These are phyloP conservation scores for Pleurotus djamor DNA, from an alignment of 768 basidiomycete genomes.

Conservation along the genomic window DNA sequence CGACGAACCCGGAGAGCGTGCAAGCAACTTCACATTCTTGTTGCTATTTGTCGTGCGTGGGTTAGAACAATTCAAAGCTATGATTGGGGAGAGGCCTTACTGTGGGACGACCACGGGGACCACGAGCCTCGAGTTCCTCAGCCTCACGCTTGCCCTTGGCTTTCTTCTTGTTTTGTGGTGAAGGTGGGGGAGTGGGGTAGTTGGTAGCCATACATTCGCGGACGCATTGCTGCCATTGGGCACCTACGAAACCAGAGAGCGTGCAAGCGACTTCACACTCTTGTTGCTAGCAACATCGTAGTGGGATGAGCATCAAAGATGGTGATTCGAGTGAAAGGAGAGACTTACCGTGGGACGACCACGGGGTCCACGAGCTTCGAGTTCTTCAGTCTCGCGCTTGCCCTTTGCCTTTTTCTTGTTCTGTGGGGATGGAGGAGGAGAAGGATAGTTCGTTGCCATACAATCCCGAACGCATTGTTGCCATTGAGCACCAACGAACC, in stretches of 20 bases:
- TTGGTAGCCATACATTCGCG: background rate
- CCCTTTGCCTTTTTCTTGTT: background rate
- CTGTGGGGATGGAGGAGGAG: background rate
- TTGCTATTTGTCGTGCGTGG: background rate
- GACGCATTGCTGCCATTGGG: background rate
- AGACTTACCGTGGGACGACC: no score
- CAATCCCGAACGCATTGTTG: conserved; percentile 4
- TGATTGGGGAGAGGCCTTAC: background rate
- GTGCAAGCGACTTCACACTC: background rate
- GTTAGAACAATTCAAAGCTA: background rate
- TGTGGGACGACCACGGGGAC: background rate
- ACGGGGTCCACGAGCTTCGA: no score
- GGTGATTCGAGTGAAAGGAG: no score
- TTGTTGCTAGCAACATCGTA: background rate
- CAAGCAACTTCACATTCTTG: background rate
- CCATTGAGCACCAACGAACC: background rate
- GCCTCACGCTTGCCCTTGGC: background rate
- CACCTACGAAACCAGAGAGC: background rate
- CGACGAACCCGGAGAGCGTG: background rate
- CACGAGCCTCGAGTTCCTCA: background rate
- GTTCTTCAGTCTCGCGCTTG: no score
- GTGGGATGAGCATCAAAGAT: no score
- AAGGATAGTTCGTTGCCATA: background rate
- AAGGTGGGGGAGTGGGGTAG: background rate
- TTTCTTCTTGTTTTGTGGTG: background rate